Evolutionary conservation across 2,329 filamentous ascomycete genomes (phyloP).

Genomic region (Graphiopsis chlorocephala): DNA sequence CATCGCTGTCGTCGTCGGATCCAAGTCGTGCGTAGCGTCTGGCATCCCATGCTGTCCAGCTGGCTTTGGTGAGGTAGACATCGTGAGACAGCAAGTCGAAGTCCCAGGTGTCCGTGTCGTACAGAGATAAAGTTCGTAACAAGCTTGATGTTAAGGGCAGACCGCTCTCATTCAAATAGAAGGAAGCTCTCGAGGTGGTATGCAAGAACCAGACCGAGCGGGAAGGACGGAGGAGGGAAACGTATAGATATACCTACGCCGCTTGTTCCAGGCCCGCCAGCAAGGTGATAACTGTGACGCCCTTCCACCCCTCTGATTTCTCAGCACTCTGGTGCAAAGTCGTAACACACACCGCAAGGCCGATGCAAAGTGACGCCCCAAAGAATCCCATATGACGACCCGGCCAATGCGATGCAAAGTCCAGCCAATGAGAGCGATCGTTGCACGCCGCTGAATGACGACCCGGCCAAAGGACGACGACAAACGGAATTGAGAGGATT

Average conservation of each 20-base stretch:
- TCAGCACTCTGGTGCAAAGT: conserved; percentile 9
- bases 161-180: neutral
- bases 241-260: neutral
- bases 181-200: neutral
- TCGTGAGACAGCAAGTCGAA: neutral
- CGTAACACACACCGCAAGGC: neutral
- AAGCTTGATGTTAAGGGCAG: neutral
- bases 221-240: neutral
- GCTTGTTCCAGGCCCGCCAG: neutral
- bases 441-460: neutral
- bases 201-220: neutral
- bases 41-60: neutral
- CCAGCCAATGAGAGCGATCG: neutral
- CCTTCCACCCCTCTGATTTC: conserved; percentile 3
- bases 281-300: neutral
- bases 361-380: conserved; percentile 9
- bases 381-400: conserved; percentile 6
- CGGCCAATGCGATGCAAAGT: neutral
- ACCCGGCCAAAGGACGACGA: conserved; percentile 11
- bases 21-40: neutral
- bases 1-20: neutral
- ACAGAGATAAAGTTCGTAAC: neutral
- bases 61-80: neutral
- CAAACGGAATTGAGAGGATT: neutral
- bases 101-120: too few species aligned